Evolutionary conservation across 768 basidiomycete species (phyloP).

Genomic region (Mycena venus): DNA sequence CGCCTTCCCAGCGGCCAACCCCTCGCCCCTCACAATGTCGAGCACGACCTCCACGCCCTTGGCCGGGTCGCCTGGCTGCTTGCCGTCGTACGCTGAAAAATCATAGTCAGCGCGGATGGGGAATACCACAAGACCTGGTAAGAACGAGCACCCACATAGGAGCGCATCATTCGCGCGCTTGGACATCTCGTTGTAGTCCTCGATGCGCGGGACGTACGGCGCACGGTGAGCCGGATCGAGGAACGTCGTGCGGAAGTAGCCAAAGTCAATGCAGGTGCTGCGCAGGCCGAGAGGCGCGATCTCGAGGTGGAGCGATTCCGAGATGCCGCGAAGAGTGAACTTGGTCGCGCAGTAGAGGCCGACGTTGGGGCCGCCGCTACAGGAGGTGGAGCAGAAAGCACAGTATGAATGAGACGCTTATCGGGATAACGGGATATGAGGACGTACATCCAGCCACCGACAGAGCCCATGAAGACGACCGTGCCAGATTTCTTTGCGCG

Average conservation of each 20-base stretch:
- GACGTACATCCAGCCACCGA: constrained; percentile 53
- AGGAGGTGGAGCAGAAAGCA: constrained; percentile 31
- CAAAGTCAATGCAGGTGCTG: constrained; percentile 53
- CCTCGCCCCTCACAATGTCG: constrained; percentile 49
- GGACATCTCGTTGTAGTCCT: constrained; percentile 47
- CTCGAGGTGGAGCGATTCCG: constrained; percentile 49
- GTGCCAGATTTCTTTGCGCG: constrained; percentile 56
- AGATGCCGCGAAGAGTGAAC: constrained; percentile 51
- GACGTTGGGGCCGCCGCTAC: constrained; percentile 17
- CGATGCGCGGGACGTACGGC: constrained; percentile 46
- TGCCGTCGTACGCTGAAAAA: constrained; percentile 46
- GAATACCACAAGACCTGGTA: neutral
- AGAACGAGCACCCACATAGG: constrained; percentile 36
- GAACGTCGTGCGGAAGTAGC: constrained; percentile 55
- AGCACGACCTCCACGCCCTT: constrained; percentile 51
- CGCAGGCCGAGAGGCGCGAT: constrained; percentile 54
- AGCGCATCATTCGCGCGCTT: constrained; percentile 40
- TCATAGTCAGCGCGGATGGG: too few species aligned
- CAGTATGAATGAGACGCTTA: too few species aligned
- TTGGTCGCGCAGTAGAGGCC: constrained; percentile 57
- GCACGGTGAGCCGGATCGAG: constrained; percentile 43
- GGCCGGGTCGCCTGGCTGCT: constrained; percentile 53
- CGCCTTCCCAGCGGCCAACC: constrained; percentile 44
- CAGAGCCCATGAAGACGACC: constrained; percentile 59
- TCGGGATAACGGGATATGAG: too few species aligned